phyloP scores from a whole-genome alignment of 495 filamentous ascomycete species.

The Aspergillus sclerotioniger region DNA sequence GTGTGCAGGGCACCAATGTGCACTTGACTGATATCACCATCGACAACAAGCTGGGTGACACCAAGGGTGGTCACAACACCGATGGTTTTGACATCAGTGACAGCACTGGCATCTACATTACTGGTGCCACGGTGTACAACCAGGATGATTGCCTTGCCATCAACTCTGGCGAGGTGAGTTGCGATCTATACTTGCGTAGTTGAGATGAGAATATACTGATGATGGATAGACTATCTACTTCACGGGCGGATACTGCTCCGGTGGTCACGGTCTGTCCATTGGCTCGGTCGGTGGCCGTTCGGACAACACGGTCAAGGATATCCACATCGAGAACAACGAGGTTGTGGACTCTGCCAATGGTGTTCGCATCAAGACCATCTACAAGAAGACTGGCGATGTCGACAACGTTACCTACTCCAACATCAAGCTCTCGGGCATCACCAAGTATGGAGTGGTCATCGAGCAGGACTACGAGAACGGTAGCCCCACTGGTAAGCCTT shows the following conservation, averaged over 20 bases:
- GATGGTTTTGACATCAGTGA: slow-evolving; percentile 64
- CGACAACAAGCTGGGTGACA: slow-evolving; percentile 57
- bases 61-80: slow-evolving; percentile 57
- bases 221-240: slow-evolving; percentile 51
- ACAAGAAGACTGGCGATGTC: slow-evolving; percentile 54
- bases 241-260: slow-evolving; percentile 49
- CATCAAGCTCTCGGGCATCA: slow-evolving; percentile 57
- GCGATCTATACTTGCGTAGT: no score
- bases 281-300: slow-evolving; percentile 61
- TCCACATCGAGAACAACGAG: slow-evolving; percentile 51
- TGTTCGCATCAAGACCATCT: slow-evolving; percentile 63
- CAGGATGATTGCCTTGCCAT: slow-evolving; percentile 68
- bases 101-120: slow-evolving; percentile 52
- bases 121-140: slow-evolving; percentile 54
- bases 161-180: slow-evolving; percentile 51
- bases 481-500: slow-evolving; percentile 56
- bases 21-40: slow-evolving; percentile 55
- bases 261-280: slow-evolving; percentile 65
- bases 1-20: slow-evolving; percentile 51
- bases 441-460: slow-evolving; percentile 63
- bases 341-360: slow-evolving; percentile 47
- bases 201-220: no score
- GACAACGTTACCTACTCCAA: slow-evolving; percentile 56
- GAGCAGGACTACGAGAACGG: slow-evolving; percentile 70
- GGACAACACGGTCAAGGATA: slow-evolving; percentile 57